Percentiles rank a stretch among this genome's conserved stretches.
Evolutionary conservation across 148 eudicot species (phyloP).

Genomic region (Rhododendron vialii): DNA sequence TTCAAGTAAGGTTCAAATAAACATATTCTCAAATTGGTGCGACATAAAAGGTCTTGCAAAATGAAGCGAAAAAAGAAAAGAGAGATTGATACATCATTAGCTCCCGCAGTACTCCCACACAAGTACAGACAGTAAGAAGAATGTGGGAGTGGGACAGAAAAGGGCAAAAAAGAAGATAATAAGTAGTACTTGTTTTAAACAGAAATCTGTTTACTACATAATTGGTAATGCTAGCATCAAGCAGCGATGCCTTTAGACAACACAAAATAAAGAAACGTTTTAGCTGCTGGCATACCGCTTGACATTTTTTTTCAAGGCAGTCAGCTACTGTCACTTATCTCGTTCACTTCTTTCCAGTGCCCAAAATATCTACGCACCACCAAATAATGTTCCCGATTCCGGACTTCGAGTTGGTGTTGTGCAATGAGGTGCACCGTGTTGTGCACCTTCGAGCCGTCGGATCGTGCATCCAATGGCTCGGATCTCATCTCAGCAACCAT

Average conservation of each 20-base stretch:
- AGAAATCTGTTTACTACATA: background rate
- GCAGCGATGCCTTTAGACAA: background rate
- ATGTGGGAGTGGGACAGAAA: background rate
- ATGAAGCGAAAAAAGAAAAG: background rate
- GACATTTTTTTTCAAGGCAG: background rate
- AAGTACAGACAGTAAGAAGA: background rate
- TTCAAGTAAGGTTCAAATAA: background rate
- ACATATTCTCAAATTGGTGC: background rate
- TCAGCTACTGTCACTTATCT: background rate
- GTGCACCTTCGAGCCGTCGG: no score
- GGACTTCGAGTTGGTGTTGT: no score
- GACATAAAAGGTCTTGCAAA: background rate
- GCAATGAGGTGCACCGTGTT: no score
- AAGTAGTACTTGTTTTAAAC: background rate
- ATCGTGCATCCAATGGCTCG: no score
- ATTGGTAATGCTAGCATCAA: background rate
- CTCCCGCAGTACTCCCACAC: background rate
- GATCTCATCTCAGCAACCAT: no score
- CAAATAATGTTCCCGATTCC: background rate
- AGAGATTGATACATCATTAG: background rate
- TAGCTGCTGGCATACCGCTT: background rate
- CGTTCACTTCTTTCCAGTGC: background rate
- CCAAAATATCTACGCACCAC: background rate
- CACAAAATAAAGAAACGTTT: background rate
- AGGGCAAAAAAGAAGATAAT: background rate